These are phyloP conservation scores for Microbotryum intermedium DNA, from an alignment of 1,284 basidiomycete species.

Conservation along the genomic window DNA sequence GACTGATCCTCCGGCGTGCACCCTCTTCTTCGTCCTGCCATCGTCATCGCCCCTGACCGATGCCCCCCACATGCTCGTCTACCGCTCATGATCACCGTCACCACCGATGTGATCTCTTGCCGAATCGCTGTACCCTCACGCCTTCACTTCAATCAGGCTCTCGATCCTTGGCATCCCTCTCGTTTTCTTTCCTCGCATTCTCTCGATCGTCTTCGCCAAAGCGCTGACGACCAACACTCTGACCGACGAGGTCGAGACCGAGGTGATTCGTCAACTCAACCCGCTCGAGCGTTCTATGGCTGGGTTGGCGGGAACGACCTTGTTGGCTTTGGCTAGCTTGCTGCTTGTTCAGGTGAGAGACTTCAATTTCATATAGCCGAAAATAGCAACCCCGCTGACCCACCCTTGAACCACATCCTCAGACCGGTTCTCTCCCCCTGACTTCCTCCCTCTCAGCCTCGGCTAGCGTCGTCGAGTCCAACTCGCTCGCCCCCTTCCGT, in stretches of 20 bases:
- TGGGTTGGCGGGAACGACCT: constrained; percentile 7
- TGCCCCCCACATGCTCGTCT: too few species aligned
- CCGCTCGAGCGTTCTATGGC: constrained; percentile 15
- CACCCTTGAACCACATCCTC: not conserved
- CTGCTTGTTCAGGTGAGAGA: constrained; percentile 19
- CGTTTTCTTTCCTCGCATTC: constrained; percentile 19
- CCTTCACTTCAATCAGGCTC: not conserved
- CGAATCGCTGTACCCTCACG: too few species aligned
- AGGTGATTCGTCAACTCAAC: constrained; percentile 15
- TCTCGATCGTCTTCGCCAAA: constrained; percentile 18
- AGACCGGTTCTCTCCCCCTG: constrained; percentile 20
- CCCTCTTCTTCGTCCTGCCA: too few species aligned
- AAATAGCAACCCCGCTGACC: not conserved
- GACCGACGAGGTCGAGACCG: constrained; percentile 2
- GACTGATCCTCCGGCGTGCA: too few species aligned
- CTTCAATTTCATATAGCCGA: not conserved
- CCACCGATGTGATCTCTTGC: too few species aligned
- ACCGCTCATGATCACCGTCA: too few species aligned
- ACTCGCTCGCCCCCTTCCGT: constrained; percentile 11
- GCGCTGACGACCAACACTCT: constrained; percentile 11
- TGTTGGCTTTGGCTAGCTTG: constrained; percentile 7
- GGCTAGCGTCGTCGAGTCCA: not conserved
- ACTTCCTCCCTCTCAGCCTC: constrained; percentile 15
- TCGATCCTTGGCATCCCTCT: constrained; percentile 11
- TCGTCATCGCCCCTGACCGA: too few species aligned